phyloP scores from a whole-genome alignment of 306 rosid species.

The Medicago lupulina region DNA sequence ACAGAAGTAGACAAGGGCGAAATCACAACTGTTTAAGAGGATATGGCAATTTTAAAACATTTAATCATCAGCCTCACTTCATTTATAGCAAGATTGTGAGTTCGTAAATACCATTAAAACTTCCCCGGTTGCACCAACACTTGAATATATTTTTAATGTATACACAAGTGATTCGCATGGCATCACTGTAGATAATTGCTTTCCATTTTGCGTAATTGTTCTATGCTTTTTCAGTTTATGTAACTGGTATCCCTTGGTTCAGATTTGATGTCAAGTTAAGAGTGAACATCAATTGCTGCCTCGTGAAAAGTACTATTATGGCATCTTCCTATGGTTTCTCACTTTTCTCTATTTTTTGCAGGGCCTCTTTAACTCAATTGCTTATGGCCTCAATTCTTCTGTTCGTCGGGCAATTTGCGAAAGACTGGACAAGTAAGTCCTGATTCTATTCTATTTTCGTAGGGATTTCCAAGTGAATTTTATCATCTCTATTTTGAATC shows the following conservation, averaged over 20 bases:
- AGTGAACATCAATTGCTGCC: constrained; percentile 28
- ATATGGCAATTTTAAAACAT: neutral
- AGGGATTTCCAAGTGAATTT: neutral
- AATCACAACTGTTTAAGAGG: constrained; percentile 18
- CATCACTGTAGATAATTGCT: constrained; percentile 22
- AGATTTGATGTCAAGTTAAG: constrained; percentile 31
- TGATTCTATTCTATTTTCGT: constrained; percentile 7
- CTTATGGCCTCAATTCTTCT: constrained; percentile 96
- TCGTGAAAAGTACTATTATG: constrained; percentile 20
- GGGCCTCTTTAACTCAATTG: constrained; percentile 98
- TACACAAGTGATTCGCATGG: constrained; percentile 1
- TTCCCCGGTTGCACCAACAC: constrained; percentile 8
- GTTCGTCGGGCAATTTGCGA: constrained; percentile 91
- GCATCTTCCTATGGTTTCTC: constrained; percentile 32
- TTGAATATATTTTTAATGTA: neutral
- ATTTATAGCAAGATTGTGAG: constrained; percentile 21
- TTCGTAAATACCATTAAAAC: constrained; percentile 21
- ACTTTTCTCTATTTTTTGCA: constrained; percentile 44
- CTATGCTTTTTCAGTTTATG: constrained; percentile 36
- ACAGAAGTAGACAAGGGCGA: neutral
- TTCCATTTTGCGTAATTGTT: constrained; percentile 36
- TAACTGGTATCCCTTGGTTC: constrained; percentile 35
- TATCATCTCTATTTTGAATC: constrained; percentile 6
- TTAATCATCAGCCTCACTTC: constrained; percentile 17
- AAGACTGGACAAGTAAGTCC: constrained; percentile 82